These are phyloP conservation scores for Pythium volutum DNA, from an alignment of 352 stramenopile species.

Conservation along the genomic window DNA sequence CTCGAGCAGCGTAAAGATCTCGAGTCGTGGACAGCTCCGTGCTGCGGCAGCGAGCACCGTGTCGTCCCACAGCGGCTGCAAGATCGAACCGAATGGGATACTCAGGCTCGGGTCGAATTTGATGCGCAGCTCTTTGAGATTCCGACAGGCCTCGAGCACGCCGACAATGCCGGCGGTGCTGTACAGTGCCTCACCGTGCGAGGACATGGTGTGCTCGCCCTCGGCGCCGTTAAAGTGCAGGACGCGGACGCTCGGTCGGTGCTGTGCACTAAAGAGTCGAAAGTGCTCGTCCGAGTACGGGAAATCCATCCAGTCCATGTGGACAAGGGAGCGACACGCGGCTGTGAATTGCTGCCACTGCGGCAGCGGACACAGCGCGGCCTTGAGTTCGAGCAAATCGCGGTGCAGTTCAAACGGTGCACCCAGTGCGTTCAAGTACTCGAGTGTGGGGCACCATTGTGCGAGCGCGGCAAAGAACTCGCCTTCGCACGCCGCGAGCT, in stretches of 20 bases:
- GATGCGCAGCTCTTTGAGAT: conserved; percentile 13
- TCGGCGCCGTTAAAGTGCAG: conserved; percentile 11
- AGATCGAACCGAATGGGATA: conserved; percentile 2
- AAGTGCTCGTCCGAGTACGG: conserved; percentile 19
- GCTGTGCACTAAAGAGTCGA: not conserved
- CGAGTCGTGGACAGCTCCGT: not conserved
- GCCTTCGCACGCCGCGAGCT: not conserved
- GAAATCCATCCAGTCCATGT: conserved; percentile 16
- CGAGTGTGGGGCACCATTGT: conserved; percentile 7
- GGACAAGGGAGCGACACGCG: not conserved
- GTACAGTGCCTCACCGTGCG: conserved; percentile 1
- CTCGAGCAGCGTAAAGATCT: conserved; percentile 10
- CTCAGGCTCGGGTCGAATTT: conserved; percentile 16
- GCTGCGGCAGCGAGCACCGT: conserved; percentile 3
- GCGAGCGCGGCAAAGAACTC: conserved; percentile 13
- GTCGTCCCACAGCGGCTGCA: conserved; percentile 17
- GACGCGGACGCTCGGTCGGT: not conserved
- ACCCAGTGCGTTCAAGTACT: conserved; percentile 14
- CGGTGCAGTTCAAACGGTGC: not conserved
- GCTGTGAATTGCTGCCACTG: conserved; percentile 6
- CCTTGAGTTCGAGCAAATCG: not conserved
- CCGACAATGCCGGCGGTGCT: not conserved
- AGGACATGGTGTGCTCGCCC: conserved; percentile 6
- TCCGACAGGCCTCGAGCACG: conserved; percentile 4
- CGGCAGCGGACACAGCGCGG: conserved; percentile 1